A percentile compares a stretch with the other conserved stretches of the same genome.
Evolutionary conservation across 2,329 filamentous ascomycete genomes (phyloP).

Genomic region (Trichoderma arundinaceum): DNA sequence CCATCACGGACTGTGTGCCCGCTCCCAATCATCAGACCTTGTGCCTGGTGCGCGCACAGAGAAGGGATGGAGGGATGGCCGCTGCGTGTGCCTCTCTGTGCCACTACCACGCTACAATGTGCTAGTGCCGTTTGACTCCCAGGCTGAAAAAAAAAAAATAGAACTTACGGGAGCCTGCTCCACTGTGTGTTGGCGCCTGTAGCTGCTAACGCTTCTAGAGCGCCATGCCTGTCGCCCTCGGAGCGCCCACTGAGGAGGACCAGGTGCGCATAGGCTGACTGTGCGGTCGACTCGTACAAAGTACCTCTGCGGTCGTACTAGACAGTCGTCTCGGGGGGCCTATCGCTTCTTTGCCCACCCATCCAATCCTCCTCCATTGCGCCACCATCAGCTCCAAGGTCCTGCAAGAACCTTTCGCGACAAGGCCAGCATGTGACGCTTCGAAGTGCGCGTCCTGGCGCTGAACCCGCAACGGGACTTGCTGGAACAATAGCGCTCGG

Average conservation of each 20-base stretch:
- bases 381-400: conserved; percentile 28
- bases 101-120: background rate
- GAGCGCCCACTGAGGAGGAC: background rate
- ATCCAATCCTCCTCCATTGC: conserved; percentile 21
- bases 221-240: conserved; percentile 6
- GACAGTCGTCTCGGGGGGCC: background rate
- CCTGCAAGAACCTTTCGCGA: conserved; percentile 30
- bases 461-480: background rate
- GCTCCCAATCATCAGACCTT: too few relatives aligned
- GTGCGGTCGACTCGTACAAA: background rate
- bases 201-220: background rate
- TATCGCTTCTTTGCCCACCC: conserved; percentile 1
- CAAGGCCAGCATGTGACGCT: conserved; percentile 33
- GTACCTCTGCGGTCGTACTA: too few relatives aligned
- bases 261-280: background rate
- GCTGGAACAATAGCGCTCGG: conserved; percentile 6
- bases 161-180: conserved; percentile 4
- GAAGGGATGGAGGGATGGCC: background rate
- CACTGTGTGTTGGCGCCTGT: conserved; percentile 19
- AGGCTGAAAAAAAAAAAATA: background rate
- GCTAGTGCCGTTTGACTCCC: conserved; percentile 1
- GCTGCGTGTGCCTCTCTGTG: background rate
- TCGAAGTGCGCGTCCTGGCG: background rate
- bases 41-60: too few relatives aligned
- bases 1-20: too few relatives aligned